Base-by-base conservation (phyloP, 257 asterid genomes). In the Haberlea rhodopensis region DNA sequence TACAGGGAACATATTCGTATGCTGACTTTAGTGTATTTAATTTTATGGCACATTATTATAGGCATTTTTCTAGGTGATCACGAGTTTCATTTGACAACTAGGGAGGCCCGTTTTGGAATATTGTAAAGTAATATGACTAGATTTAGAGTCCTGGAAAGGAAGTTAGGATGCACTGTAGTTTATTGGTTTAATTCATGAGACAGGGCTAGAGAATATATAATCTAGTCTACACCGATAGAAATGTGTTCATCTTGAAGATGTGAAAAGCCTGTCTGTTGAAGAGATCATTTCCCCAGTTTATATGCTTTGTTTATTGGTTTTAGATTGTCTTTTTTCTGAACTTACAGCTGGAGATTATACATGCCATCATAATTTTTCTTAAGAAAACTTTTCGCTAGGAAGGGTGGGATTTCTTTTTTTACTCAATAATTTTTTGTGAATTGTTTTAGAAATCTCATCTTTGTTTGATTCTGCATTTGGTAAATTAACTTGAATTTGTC, bases 401-500 rank as follows among this genome's bases (percentile, higher is more conserved):
- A 18, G 27, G 25, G 31, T 63, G 31, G 19, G 49, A 37, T 31
- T 63, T 20, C 40, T 31, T 43, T 57, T 19, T 34, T 67, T 18
- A 60, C 15, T n/a, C 56, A 54, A 54, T 3, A 24, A 34, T 31
- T 26, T 60, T 25, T 53, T 26, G 43, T 51, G 40, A 23, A 21
- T 46, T 24, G 0, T 2, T 40, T 26, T 43, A 18, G 32, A 11
- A 26, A 19, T 28, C 23, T 32, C 26, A 23, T 68, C 24, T 20
- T 23, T 15, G 37, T 26, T 21, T 52, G 32, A 16, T 56, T 55
- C 37, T 20, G 24, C 25, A 49, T 22, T 34, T 21, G 58, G 56
- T 74, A 67, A 7, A 26, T 49, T 73, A 57, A 65, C 53, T 24
- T 24, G 27, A 63, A 18, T 8, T 27, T 63, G 28, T 57, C 59